Evolutionary conservation across 805 yeast species (phyloP), one percentile per base, ranked within the genome.

Genomic region (Saccharomycopsis fermentans): DNA sequence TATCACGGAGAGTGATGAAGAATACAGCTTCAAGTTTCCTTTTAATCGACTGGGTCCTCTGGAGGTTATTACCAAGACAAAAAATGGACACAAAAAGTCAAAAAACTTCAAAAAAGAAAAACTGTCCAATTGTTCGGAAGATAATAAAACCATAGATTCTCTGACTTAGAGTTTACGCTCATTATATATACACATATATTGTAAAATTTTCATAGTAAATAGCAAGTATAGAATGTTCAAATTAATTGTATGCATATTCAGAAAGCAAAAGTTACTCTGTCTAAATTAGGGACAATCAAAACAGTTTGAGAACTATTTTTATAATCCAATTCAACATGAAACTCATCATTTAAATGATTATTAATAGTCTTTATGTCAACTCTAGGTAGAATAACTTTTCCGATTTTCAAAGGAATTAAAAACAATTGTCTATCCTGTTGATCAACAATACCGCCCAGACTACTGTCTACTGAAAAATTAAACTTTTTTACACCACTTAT

Each of bases 371-470:
- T 68, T 17, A 86, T 74, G 34, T 76, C 78, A 3, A 88, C 73
- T 57, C 74, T 78, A 0, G 97, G 97, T 37, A 87, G 73, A 1
- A 75, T 70, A 9, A 91, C 67, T 59, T 84, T 83, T 0, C 98
- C 97, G 24, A 84, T 81, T 61, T 81, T 84, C 56, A 90, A 68
- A 1, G 98, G 97, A 16, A 89, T 77, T 61, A 91, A 69, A 2
- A 78, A 71, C 17, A 90, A 59, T 17, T 76, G 69, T 2, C 70
- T 63, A 8, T 63, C 65, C 2, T 62, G 60, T 27, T 62, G 63
- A 27, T 54, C 52, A 27, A 60, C 43, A 11, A 36, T 55, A 62
- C 56, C n/a, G 16, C 57, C 54, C 17, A 24, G 29, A 16, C 36
- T 54, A 29, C 40, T 19, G 9, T 69, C 73, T 4, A 77, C 69